phyloP scores from a whole-genome alignment of 352 stramenopile genomes.

The Thraustotheca clavata region DNA sequence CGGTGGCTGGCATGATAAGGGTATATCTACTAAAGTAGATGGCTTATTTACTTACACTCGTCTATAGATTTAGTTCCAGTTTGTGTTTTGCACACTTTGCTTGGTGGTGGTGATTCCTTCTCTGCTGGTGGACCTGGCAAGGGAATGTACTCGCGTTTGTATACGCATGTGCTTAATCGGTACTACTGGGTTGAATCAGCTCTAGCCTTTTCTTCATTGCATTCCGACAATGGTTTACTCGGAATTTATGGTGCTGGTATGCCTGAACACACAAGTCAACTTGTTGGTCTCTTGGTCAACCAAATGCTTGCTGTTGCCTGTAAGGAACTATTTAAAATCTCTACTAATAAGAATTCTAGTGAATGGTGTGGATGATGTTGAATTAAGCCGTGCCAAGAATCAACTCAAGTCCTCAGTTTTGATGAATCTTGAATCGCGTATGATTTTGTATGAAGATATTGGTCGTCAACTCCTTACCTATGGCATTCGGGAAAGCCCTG shows the following conservation, averaged over 20 bases:
- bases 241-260: constrained; percentile 89
- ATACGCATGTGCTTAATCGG: constrained; percentile 96
- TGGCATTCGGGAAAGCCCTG: constrained; percentile 85
- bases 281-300: constrained; percentile 90
- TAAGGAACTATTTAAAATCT: constrained; percentile 27
- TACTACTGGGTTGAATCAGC: constrained; percentile 98
- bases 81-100: constrained; percentile 96
- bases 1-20: constrained; percentile 92
- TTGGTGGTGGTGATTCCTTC: constrained; percentile 97
- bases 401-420: constrained; percentile 99
- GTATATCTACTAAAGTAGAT: background rate
- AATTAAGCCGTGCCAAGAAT: constrained; percentile 96
- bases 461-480: constrained; percentile 97
- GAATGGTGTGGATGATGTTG: constrained; percentile 64
- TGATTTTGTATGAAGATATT: constrained; percentile 99
- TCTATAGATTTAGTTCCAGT: constrained; percentile 87
- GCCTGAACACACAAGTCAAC: constrained; percentile 82
- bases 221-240: constrained; percentile 91
- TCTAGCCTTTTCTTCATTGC: constrained; percentile 95
- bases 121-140: constrained; percentile 98
- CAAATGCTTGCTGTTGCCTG: constrained; percentile 86
- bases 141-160: constrained; percentile 99
- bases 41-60: background rate
- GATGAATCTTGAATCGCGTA: constrained; percentile 97
- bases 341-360: constrained; percentile 28